phyloP scores from a whole-genome alignment of 345 rosid species.

The Acer negundo region DNA sequence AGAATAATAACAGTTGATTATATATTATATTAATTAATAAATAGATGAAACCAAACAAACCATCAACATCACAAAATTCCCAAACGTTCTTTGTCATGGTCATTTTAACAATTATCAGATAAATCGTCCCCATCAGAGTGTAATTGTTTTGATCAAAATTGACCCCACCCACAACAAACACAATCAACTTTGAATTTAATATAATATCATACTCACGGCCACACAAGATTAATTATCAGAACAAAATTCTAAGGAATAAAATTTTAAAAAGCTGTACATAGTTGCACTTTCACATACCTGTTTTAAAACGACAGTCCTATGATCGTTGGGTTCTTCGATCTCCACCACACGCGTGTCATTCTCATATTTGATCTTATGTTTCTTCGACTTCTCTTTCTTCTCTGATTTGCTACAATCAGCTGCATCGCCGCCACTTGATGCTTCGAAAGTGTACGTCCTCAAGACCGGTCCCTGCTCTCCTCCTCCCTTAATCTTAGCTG shows the following conservation, averaged over 20 bases:
- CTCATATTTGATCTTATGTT: conserved; percentile 42
- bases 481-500: conserved; percentile 59
- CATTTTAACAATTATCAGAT: neutral
- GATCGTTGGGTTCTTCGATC: conserved; percentile 61
- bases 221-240: neutral
- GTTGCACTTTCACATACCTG: conserved; percentile 44
- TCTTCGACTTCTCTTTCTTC: conserved; percentile 42
- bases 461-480: conserved; percentile 46
- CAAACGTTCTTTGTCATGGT: neutral
- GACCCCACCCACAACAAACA: conserved; percentile 4
- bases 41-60: neutral
- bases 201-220: neutral
- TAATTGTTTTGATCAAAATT: neutral
- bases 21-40: neutral
- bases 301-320: conserved; percentile 49
- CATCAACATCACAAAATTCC: conserved; percentile 14
- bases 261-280: neutral
- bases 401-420: conserved; percentile 38
- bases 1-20: too few relatives aligned
- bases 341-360: conserved; percentile 57
- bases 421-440: conserved; percentile 53
- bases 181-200: neutral
- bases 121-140: neutral
- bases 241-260: neutral
- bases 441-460: conserved; percentile 61